Conservation (phyloP, 345 rosid species). For the Eucalyptus marginata region DNA sequence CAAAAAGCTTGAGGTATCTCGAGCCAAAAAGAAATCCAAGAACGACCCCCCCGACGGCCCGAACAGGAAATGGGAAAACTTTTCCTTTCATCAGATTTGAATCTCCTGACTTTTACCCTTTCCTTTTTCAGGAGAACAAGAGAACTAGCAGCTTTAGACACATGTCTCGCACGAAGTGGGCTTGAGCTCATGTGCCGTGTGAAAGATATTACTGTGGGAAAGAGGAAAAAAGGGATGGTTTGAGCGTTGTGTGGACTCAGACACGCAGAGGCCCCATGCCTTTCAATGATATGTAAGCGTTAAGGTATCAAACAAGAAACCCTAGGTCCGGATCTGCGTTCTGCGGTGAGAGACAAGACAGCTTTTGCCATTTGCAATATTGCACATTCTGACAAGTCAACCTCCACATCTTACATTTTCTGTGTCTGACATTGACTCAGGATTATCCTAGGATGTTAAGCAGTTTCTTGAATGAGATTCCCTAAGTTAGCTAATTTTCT, state of each 20-base stretch:
- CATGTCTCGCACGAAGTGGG: not conserved
- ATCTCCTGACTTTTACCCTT: not conserved
- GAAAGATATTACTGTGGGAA: not conserved
- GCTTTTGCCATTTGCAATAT: not conserved
- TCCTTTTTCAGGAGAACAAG: not conserved
- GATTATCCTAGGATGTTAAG: not conserved
- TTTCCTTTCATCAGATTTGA: not conserved
- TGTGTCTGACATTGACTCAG: fast-evolving
- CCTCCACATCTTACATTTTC: not conserved
- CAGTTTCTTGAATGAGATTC: not conserved
- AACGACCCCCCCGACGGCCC: not conserved
- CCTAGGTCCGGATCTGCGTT: not conserved
- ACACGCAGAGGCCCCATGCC: not conserved
- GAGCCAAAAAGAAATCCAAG: not conserved
- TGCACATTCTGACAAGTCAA: not conserved
- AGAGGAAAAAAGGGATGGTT: not conserved
- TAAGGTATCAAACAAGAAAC: not conserved
- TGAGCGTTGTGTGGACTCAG: not conserved
- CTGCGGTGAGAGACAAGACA: not conserved
- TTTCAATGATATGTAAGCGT: not conserved
- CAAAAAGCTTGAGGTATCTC: not conserved
- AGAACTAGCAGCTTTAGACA: not conserved
- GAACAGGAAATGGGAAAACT: not conserved
- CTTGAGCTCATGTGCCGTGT: not conserved
- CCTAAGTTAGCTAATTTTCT: not conserved